These are phyloP conservation scores for Tetracladium maxilliforme DNA, from an alignment of 2,329 filamentous ascomycete genomes.

Conservation along the genomic window DNA sequence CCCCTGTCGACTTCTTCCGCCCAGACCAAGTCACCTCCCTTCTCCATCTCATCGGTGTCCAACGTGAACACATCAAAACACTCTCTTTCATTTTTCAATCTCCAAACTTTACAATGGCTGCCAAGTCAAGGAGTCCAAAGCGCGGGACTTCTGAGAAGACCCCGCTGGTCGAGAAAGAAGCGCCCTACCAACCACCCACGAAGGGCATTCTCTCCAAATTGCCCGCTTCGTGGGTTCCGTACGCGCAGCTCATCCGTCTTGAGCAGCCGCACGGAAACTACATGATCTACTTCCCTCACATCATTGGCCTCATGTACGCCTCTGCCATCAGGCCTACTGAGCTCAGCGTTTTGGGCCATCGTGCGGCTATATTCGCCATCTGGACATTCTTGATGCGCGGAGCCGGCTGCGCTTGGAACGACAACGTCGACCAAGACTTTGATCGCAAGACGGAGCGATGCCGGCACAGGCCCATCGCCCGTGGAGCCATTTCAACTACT, in stretches of 20 bases:
- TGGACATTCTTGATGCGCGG: slow-evolving; percentile 33
- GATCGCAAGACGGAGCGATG: slow-evolving; percentile 35
- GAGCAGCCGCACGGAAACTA: slow-evolving; percentile 34
- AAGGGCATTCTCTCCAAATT: no score
- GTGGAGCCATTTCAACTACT: slow-evolving; percentile 29
- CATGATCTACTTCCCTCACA: slow-evolving; percentile 34
- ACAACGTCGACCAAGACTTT: slow-evolving; percentile 35
- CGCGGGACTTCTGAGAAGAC: no score
- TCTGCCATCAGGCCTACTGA: slow-evolving; percentile 19
- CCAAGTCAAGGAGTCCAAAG: no score
- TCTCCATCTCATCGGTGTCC: no score
- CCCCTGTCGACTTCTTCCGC: no score
- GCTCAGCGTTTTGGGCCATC: slow-evolving; percentile 19
- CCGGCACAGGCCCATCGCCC: slow-evolving; percentile 31
- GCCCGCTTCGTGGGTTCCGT: slow-evolving; percentile 34
- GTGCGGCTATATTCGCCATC: slow-evolving; percentile 21
- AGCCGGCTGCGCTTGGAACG: slow-evolving; percentile 38
- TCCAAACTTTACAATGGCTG: no score
- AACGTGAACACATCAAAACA: no score
- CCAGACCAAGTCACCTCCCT: no score
- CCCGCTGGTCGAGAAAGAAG: no score
- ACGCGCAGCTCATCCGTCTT: slow-evolving; percentile 35
- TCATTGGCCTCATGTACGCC: slow-evolving; percentile 27
- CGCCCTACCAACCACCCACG: no score
- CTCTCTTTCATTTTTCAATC: no score